Percentiles rank a stretch among this genome's conserved stretches.
phyloP scores from a whole-genome alignment of 768 basidiomycete species.

The Collybia nuda region DNA sequence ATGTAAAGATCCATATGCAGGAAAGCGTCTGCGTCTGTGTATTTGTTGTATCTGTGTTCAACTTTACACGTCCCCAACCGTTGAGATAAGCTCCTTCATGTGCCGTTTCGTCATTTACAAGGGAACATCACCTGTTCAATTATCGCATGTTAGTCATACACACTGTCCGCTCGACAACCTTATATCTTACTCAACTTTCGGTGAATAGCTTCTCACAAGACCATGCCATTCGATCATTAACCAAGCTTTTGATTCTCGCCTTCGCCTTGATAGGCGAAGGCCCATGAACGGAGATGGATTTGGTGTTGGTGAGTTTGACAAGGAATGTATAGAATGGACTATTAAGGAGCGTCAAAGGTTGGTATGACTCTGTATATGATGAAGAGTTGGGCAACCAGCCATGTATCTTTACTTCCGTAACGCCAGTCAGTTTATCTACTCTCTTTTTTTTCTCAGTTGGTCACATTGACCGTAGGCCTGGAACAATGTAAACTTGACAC shows the following conservation, averaged over 20 bases:
- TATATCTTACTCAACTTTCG: slow-evolving; percentile 2
- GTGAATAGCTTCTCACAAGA: slow-evolving; percentile 75
- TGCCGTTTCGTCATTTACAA: slow-evolving; percentile 95
- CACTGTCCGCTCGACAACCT: slow-evolving; percentile 2
- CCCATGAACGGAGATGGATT: slow-evolving; percentile 98
- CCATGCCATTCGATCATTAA: slow-evolving; percentile 97
- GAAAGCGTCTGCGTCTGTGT: too few relatives aligned
- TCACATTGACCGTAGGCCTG: slow-evolving; percentile 62
- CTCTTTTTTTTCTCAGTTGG: background rate
- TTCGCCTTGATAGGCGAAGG: slow-evolving; percentile 76
- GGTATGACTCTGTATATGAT: slow-evolving; percentile 89
- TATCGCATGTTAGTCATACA: slow-evolving; percentile 67
- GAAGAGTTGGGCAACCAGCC: slow-evolving; percentile 85
- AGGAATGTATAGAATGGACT: background rate
- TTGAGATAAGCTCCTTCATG: slow-evolving; percentile 39
- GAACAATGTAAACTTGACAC: slow-evolving; percentile 93
- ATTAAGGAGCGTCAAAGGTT: slow-evolving; percentile 49
- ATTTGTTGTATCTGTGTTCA: too few relatives aligned
- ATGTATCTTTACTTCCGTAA: slow-evolving; percentile 94
- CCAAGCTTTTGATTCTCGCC: slow-evolving; percentile 92
- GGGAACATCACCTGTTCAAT: slow-evolving; percentile 88
- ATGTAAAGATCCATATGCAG: too few relatives aligned
- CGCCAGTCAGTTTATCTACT: slow-evolving; percentile 59
- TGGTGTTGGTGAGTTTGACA: slow-evolving; percentile 71
- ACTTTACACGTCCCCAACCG: background rate